Evolutionary conservation across 768 basidiomycete species (phyloP).

Genomic region (Clathrus columnatus): DNA sequence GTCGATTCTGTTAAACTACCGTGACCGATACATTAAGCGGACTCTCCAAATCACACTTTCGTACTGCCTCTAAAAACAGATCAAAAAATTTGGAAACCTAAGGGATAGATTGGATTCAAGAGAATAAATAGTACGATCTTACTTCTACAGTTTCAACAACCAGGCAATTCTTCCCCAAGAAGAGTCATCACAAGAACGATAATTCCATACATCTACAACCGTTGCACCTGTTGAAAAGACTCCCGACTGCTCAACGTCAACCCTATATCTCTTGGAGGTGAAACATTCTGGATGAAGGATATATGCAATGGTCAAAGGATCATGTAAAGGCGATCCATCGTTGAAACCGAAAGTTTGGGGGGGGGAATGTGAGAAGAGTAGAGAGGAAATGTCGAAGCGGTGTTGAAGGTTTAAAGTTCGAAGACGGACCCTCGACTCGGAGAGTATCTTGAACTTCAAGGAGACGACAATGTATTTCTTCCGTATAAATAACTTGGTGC

Average conservation of each 20-base stretch:
- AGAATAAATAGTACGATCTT: neutral
- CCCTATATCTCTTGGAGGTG: constrained; percentile 50
- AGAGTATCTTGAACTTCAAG: constrained; percentile 31
- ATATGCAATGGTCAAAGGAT: constrained; percentile 75
- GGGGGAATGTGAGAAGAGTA: constrained; percentile 67
- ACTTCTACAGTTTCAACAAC: constrained; percentile 66
- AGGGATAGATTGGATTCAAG: no score
- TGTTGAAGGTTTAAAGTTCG: no score
- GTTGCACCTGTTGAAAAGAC: constrained; percentile 66
- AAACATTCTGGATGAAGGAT: constrained; percentile 64
- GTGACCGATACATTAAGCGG: constrained; percentile 42
- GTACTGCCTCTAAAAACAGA: constrained; percentile 51
- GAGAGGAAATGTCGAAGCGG: constrained; percentile 65
- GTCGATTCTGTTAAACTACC: neutral
- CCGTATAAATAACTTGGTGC: constrained; percentile 72
- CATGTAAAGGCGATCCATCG: constrained; percentile 84
- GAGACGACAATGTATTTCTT: constrained; percentile 41
- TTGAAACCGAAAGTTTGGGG: constrained; percentile 74
- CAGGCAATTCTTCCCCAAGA: constrained; percentile 81
- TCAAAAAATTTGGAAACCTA: constrained; percentile 61
- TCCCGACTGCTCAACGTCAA: constrained; percentile 74
- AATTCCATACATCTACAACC: constrained; percentile 69
- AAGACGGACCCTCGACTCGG: constrained; percentile 17
- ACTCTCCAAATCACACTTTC: constrained; percentile 47
- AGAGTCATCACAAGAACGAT: constrained; percentile 37